phyloP scores from a whole-genome alignment of 768 basidiomycete genomes.

The Tulasnella sp. region DNA sequence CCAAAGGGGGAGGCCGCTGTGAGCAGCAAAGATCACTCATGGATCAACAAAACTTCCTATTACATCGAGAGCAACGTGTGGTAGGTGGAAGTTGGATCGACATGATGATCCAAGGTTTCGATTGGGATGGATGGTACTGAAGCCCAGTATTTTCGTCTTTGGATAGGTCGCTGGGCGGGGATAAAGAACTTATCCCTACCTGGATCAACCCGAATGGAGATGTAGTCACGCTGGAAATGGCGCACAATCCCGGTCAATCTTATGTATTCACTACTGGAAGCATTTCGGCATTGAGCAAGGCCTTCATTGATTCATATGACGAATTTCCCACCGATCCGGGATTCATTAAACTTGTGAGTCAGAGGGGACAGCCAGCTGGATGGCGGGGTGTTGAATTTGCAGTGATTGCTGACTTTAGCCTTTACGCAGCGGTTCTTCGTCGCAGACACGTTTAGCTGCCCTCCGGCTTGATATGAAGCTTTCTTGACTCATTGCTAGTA shows the following conservation, averaged over 20 bases:
- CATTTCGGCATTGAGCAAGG: not conserved
- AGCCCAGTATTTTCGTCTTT: not conserved
- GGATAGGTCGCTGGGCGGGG: not conserved
- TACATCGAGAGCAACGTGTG: not conserved
- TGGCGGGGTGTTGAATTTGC: no score
- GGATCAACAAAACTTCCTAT: not conserved
- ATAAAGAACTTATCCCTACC: not conserved
- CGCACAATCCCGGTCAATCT: no score
- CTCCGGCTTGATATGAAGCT: no score
- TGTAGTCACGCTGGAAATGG: not conserved
- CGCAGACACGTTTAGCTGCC: not conserved
- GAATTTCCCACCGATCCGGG: no score
- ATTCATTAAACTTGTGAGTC: not conserved
- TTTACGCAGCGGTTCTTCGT: not conserved
- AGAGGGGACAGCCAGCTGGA: not conserved
- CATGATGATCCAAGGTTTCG: not conserved
- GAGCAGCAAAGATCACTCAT: not conserved
- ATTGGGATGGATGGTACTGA: not conserved
- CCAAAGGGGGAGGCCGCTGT: not conserved
- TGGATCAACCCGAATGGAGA: not conserved
- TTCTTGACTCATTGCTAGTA: not conserved
- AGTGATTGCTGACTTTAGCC: no score
- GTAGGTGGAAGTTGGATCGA: not conserved
- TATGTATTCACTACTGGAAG: not conserved
- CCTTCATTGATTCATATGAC: no score